A percentile compares a stretch with the other conserved stretches of the same genome.
Evolutionary conservation across 345 rosid species (phyloP).

Genomic region (Geranium rotundifolium): DNA sequence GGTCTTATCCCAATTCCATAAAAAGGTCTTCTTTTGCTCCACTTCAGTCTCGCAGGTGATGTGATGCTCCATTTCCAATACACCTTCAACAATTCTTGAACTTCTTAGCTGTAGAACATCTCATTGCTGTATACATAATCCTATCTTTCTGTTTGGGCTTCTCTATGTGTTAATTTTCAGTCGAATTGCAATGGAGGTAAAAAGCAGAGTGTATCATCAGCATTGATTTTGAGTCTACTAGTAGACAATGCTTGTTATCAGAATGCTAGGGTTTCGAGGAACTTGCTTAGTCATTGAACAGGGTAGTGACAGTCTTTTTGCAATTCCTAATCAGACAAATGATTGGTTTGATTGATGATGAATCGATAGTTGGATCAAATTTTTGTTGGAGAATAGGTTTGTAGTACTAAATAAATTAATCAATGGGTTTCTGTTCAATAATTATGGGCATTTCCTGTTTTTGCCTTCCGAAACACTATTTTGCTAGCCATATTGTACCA

Average conservation of each 20-base stretch:
- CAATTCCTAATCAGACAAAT: background rate
- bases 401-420: no score
- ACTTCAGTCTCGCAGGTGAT: conserved; percentile 32
- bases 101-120: background rate
- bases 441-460: background rate
- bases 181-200: background rate
- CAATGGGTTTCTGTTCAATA: background rate
- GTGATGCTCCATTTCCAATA: background rate
- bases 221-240: no score
- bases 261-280: background rate
- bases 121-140: background rate
- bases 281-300: background rate
- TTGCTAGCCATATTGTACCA: no score
- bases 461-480: no score
- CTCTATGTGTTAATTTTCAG: background rate
- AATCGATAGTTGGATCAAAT: background rate
- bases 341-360: background rate
- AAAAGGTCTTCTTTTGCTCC: conserved; percentile 16
- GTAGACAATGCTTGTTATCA: background rate
- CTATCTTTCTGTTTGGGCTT: background rate
- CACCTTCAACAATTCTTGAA: background rate
- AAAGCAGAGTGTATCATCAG: no score
- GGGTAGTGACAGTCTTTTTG: background rate
- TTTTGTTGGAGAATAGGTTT: no score
- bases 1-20: background rate